Evolutionary conservation across 805 yeast species (phyloP).

Genomic region (Saturnispora serradocipensis): DNA sequence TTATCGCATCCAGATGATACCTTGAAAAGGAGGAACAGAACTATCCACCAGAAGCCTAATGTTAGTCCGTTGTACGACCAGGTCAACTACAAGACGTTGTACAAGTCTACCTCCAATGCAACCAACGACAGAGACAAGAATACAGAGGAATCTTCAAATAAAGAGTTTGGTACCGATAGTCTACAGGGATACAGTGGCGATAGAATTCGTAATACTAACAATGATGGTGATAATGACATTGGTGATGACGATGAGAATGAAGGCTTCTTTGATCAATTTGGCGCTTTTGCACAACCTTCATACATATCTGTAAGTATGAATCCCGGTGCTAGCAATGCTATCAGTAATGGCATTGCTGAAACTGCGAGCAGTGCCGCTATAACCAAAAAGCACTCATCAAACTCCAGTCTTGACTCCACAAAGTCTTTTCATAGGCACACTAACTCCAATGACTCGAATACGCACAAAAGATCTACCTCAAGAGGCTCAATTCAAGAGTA

Average conservation of each 20-base stretch:
- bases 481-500: constrained; percentile 22
- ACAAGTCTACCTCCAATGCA: not conserved
- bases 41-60: not conserved
- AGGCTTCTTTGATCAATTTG: constrained; percentile 13
- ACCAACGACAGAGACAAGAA: not conserved
- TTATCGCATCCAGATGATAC: not conserved
- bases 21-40: not conserved
- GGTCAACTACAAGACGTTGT: constrained; percentile 9
- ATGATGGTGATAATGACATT: not conserved
- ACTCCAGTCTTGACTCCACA: constrained; percentile 2
- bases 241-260: constrained; percentile 6
- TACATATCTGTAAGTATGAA: not conserved
- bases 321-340: not conserved
- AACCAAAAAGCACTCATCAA: not conserved
- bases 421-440: constrained; percentile 15
- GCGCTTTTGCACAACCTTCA: constrained; percentile 8
- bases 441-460: constrained; percentile 41
- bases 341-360: not conserved
- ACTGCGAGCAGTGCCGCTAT: not conserved
- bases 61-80: constrained; percentile 14
- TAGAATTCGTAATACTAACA: too few species aligned
- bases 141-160: not conserved
- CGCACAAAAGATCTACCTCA: constrained; percentile 26
- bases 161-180: not conserved
- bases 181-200: not conserved